phyloP scores from a whole-genome alignment of 2,329 filamentous ascomycete genomes.

The Chrysoporthe deuterocubensis region DNA sequence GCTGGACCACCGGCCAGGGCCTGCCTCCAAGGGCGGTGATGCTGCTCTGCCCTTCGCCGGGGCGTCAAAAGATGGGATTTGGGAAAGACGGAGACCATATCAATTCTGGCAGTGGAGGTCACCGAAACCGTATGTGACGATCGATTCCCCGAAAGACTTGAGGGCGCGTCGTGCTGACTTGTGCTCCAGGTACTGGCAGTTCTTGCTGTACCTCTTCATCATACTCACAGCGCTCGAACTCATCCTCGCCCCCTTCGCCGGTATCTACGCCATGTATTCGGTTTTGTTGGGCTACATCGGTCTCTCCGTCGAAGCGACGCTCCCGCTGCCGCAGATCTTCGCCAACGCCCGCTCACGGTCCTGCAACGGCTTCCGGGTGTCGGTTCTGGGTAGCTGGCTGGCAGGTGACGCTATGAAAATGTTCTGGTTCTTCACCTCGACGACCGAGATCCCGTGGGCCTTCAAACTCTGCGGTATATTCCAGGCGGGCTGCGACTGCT shows the following conservation, averaged over 20 bases:
- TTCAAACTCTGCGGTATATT: conserved; percentile 86
- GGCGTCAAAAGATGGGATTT: conserved; percentile 44
- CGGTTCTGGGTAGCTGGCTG: conserved; percentile 78
- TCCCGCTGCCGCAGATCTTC: conserved; percentile 79
- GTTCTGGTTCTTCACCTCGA: conserved; percentile 80
- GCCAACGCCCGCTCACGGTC: conserved; percentile 70
- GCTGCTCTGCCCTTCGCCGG: conserved; percentile 66
- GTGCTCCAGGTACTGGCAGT: conserved; percentile 71
- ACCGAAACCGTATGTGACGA: conserved; percentile 61
- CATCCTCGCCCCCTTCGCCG: conserved; percentile 62
- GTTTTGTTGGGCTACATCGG: conserved; percentile 73
- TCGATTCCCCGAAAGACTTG: not conserved
- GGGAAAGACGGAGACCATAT: conserved; percentile 63
- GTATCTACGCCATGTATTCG: conserved; percentile 69
- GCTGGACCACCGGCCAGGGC: conserved; percentile 67
- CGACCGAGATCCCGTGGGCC: conserved; percentile 70
- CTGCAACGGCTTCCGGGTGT: conserved; percentile 77
- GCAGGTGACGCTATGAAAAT: conserved; percentile 85
- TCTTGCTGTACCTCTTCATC: conserved; percentile 69
- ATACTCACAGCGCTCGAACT: conserved; percentile 67
- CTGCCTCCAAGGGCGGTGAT: conserved; percentile 64
- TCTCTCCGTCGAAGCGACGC: conserved; percentile 77
- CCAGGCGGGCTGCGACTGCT: conserved; percentile 76
- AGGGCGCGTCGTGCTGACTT: conserved; percentile 32
- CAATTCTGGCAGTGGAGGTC: conserved; percentile 84